Percentiles rank a stretch among this genome's conserved stretches.
phyloP scores from a whole-genome alignment of 2,329 filamentous ascomycete species.

The Cladophialophora yegresii region DNA sequence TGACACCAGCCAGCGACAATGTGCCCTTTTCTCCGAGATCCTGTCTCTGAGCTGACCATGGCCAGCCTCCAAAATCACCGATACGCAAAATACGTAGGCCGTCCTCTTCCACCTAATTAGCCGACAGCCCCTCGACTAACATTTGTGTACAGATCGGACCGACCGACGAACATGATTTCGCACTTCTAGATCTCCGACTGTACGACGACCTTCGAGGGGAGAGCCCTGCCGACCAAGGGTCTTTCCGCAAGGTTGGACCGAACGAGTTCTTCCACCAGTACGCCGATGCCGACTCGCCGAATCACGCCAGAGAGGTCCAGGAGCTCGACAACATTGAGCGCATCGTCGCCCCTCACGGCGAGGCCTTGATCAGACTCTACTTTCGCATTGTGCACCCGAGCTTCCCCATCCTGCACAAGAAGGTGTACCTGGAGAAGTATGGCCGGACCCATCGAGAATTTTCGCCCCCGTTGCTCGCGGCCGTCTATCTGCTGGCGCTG shows the following conservation, averaged over 20 bases:
- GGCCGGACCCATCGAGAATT: constrained; percentile 71
- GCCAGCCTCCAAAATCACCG: constrained; percentile 35
- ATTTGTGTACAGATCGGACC: constrained; percentile 30
- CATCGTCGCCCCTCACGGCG: constrained; percentile 74
- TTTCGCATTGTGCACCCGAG: constrained; percentile 78
- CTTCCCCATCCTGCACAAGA: constrained; percentile 80
- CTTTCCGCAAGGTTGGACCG: constrained; percentile 36
- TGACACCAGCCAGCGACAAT: neutral
- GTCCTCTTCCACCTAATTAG: neutral
- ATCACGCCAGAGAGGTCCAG: constrained; percentile 35
- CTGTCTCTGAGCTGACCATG: constrained; percentile 32
- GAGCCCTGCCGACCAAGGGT: constrained; percentile 33
- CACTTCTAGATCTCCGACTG: constrained; percentile 36
- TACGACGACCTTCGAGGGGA: constrained; percentile 36
- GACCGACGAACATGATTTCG: constrained; percentile 37
- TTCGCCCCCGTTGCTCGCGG: constrained; percentile 73
- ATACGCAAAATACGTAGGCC: constrained; percentile 33
- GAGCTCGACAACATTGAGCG: constrained; percentile 59
- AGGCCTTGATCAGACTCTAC: constrained; percentile 74
- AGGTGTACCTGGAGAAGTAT: constrained; percentile 77
- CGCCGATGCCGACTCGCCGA: constrained; percentile 35
- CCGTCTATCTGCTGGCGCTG: constrained; percentile 79
- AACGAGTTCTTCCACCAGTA: constrained; percentile 37
- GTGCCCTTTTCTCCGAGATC: constrained; percentile 4
- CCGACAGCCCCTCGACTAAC: neutral